Evolutionary conservation across 1,284 basidiomycete genomes (phyloP), one percentile per base, ranked within the genome.

Genomic region (Irpex rosettiformis): DNA sequence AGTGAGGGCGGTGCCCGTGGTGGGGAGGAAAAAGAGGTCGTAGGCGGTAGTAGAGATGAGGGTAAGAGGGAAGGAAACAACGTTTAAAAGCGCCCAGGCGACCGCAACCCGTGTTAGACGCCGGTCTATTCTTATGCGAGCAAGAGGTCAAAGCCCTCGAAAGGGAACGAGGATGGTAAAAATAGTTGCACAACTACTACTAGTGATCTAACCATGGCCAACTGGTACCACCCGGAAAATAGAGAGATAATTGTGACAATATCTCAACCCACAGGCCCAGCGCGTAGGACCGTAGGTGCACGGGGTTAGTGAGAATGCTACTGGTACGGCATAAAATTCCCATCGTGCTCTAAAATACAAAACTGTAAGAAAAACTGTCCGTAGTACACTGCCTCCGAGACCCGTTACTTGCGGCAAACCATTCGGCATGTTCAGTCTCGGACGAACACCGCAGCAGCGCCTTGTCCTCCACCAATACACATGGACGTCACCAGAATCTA

Each of bases 401-500:
- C 2, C 2, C 18, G 18, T 10, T 21, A 1, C 3, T 10, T 47
- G 3, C 43, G 43, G 18, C 43, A 24, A 47, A 24, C 22, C 13
- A 11, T 5, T 24, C 43, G 43, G 43, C 43, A 47, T 18, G 42
- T 57, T 65, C 58, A 70, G 47, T 73, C 72, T 24, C 69, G 66
- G 16, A 73, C 67, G 49, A 72, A 72, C 24, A 72, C 70, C 3
- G 63, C 69, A 29, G 71, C 91, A n/a, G 91, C 91, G 18, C 90
- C 91, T 89, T 93, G 93, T 21, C 91, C 91, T n/a, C 88, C 88
- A 42, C 91, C 91, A 61, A 91, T 85, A 64, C 89, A 91, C 92
- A 94, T 94, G n/a, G 86, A 86, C 1, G 89, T 91, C 37, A 93
- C 83, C 49, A 93, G 77, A 24, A 91, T 75, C 87, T 90, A 57